phyloP scores from a whole-genome alignment of 1,284 basidiomycete genomes.

The Phellopilus nigrolimitatus region DNA sequence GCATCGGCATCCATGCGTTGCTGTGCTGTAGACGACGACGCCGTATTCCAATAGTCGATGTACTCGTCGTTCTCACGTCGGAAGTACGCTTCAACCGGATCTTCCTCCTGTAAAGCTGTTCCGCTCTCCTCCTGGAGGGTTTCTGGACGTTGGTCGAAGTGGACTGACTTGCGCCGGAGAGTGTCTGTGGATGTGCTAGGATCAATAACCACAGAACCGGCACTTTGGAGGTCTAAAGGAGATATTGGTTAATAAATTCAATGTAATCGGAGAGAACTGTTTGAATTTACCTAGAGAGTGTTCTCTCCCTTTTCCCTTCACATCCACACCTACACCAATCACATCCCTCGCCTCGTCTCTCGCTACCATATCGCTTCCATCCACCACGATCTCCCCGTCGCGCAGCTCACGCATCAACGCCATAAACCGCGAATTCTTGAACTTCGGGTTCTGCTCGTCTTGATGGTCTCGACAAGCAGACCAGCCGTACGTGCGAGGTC shows the following conservation, averaged over 20 bases:
- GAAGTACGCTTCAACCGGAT: slow-evolving; percentile 65
- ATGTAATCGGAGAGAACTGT: too few relatives aligned
- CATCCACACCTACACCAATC: slow-evolving; percentile 31
- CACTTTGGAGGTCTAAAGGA: background rate
- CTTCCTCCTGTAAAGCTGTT: slow-evolving; percentile 34
- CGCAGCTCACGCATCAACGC: slow-evolving; percentile 82
- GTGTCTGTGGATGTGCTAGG: slow-evolving; percentile 10
- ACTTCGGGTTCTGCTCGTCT: slow-evolving; percentile 77
- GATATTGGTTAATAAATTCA: background rate
- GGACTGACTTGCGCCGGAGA: slow-evolving; percentile 30
- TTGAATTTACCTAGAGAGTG: slow-evolving; percentile 6
- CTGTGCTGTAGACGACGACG: slow-evolving; percentile 19
- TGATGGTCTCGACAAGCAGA: slow-evolving; percentile 65
- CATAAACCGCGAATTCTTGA: slow-evolving; percentile 86
- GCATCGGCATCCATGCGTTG: background rate
- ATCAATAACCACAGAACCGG: slow-evolving; percentile 9
- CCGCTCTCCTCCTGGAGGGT: slow-evolving; percentile 3
- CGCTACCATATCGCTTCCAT: slow-evolving; percentile 76
- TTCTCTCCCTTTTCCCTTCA: slow-evolving; percentile 65
- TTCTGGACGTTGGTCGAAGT: slow-evolving; percentile 27
- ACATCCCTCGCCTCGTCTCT: slow-evolving; percentile 32
- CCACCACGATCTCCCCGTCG: slow-evolving; percentile 79
- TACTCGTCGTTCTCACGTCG: slow-evolving; percentile 67
- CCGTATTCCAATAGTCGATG: slow-evolving; percentile 49
- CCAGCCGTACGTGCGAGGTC: slow-evolving; percentile 76